Percentiles rank a stretch among this genome's conserved stretches.
Evolutionary conservation across 306 rosid species (phyloP).

Genomic region (Psophocarpus tetragonolobus): DNA sequence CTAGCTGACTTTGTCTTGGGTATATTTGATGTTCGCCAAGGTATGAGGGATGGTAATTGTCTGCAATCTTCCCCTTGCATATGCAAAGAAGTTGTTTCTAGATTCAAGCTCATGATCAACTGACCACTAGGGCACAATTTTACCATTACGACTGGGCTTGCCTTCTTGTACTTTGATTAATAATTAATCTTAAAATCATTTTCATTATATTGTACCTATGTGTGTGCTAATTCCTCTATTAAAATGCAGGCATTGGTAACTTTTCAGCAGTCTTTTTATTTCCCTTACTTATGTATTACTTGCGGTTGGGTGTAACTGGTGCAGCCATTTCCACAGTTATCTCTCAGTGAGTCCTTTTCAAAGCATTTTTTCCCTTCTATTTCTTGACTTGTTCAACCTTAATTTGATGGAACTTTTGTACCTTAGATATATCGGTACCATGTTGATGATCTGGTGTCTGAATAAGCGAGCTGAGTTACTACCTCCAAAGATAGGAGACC

Average conservation of each 20-base stretch:
- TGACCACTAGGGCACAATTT: too few relatives aligned
- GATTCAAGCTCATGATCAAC: too few relatives aligned
- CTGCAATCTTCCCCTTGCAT: too few relatives aligned
- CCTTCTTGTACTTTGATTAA: conserved; percentile 11
- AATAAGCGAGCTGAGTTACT: conserved; percentile 70
- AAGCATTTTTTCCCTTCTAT: conserved; percentile 31
- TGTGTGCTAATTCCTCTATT: conserved; percentile 37
- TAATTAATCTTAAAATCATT: not conserved
- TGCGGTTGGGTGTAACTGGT: conserved; percentile 81
- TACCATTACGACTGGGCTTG: too few relatives aligned
- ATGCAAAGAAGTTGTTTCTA: too few relatives aligned
- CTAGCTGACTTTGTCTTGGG: conserved; percentile 4
- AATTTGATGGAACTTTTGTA: conserved; percentile 21
- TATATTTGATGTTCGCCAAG: not conserved
- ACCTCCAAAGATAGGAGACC: conserved; percentile 82
- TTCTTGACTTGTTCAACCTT: conserved; percentile 27
- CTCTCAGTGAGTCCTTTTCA: conserved; percentile 77
- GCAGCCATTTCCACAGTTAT: conserved; percentile 90
- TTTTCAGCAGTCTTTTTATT: conserved; percentile 71
- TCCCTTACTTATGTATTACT: conserved; percentile 79
- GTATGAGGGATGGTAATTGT: too few relatives aligned
- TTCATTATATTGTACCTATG: conserved; percentile 14
- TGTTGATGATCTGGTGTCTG: conserved; percentile 79
- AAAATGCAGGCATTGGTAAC: conserved; percentile 81
- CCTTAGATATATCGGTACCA: conserved; percentile 77